Conservation (phyloP, 192 early-diverging fungal genomes). For the Dispira simplex region DNA sequence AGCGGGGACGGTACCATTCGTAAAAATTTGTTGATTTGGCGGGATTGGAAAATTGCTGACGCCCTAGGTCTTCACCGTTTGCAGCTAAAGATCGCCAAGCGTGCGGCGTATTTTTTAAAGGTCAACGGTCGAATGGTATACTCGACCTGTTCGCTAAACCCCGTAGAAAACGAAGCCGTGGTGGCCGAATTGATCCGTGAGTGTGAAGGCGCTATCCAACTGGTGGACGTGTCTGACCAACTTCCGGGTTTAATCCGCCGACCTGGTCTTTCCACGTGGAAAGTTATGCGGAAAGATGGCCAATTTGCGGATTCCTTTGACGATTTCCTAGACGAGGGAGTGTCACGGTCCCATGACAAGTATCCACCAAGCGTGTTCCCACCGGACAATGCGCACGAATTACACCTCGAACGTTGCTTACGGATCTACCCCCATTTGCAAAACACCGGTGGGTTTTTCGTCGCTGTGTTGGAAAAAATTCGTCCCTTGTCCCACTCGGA, state of each 20-base stretch:
- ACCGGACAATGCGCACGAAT: slow-evolving; percentile 33
- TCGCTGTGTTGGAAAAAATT: slow-evolving; percentile 89
- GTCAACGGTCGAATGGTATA: slow-evolving; percentile 89
- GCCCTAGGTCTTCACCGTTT: slow-evolving; percentile 70
- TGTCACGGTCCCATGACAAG: slow-evolving; percentile 17
- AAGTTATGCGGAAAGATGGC: slow-evolving; percentile 63
- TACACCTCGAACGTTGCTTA: slow-evolving; percentile 59
- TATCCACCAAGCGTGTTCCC: slow-evolving; percentile 45
- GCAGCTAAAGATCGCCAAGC: slow-evolving; percentile 77
- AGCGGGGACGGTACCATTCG: slow-evolving; percentile 94
- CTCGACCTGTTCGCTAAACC: slow-evolving; percentile 97
- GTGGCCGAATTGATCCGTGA: slow-evolving; percentile 63
- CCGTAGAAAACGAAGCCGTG: slow-evolving; percentile 94
- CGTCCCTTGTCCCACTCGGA: slow-evolving; percentile 35
- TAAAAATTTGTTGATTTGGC: slow-evolving; percentile 91
- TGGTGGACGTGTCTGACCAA: slow-evolving; percentile 76
- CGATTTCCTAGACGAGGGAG: slow-evolving; percentile 23
- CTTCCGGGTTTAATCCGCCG: slow-evolving; percentile 65
- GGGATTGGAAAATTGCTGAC: slow-evolving; percentile 58
- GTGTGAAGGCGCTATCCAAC: slow-evolving; percentile 49
- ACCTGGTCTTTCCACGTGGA: slow-evolving; percentile 79
- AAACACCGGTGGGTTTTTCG: slow-evolving; percentile 98
- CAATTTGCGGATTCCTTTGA: slow-evolving; percentile 28
- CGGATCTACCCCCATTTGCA: slow-evolving; percentile 88
- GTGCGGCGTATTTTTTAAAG: slow-evolving; percentile 77